These are phyloP conservation scores for Soucietia sequanensis DNA, from an alignment of 805 yeast species.

Conservation along the genomic window DNA sequence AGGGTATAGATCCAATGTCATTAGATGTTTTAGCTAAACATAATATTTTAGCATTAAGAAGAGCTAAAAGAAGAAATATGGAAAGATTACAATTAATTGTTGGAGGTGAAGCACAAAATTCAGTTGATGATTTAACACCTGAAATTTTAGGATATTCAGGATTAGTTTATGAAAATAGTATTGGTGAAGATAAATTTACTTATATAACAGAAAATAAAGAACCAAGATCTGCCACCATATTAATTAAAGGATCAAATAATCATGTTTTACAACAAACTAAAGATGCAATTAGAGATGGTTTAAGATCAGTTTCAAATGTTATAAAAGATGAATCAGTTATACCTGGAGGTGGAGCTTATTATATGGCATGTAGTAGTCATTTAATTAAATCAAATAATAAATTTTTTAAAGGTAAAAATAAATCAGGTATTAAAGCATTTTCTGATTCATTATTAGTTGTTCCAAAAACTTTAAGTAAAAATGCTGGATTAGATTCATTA, in stretches of 20 bases:
- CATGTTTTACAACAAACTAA: conserved; percentile 89
- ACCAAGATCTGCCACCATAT: conserved; percentile 87
- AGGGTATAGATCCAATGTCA: conserved; percentile 98
- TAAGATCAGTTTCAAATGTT: conserved; percentile 91
- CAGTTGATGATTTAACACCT: conserved; percentile 88
- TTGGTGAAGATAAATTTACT: conserved; percentile 97
- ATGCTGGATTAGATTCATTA: conserved; percentile 91
- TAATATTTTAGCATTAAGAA: conserved; percentile 88
- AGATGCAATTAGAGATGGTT: conserved; percentile 97
- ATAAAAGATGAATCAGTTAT: conserved; percentile 79
- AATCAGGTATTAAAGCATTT: conserved; percentile 90
- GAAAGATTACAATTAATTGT: conserved; percentile 94
- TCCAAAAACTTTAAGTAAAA: conserved; percentile 89
- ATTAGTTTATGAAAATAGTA: conserved; percentile 82
- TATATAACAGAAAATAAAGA: conserved; percentile 87
- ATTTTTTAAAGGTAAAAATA: conserved; percentile 75
- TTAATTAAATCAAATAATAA: conserved; percentile 50
- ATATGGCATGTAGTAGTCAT: conserved; percentile 74
- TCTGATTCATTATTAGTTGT: conserved; percentile 87
- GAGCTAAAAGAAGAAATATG: conserved; percentile 99
- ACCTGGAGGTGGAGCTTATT: conserved; percentile 98
- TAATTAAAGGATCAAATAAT: conserved; percentile 90
- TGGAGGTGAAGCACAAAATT: conserved; percentile 97
- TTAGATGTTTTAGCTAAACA: conserved; percentile 90
- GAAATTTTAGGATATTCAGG: conserved; percentile 86